Percentiles rank a stretch among this genome's conserved stretches.
phyloP scores from a whole-genome alignment of 345 rosid species.

The Syzygium aqueum region DNA sequence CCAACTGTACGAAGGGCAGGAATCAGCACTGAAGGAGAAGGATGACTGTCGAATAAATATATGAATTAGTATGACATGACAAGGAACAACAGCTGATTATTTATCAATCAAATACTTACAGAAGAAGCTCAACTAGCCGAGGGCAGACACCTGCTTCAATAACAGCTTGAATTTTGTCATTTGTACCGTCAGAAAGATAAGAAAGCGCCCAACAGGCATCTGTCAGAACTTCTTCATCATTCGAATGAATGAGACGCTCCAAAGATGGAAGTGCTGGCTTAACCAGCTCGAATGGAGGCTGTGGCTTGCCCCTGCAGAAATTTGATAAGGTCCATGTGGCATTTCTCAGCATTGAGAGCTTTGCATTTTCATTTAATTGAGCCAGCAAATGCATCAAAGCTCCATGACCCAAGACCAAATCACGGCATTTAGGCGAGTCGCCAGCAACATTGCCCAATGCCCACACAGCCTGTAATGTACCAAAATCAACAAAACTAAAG shows the following conservation, averaged over 20 bases:
- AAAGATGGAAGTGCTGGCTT: slow-evolving; percentile 90
- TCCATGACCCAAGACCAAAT: slow-evolving; percentile 69
- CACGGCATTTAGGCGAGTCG: slow-evolving; percentile 86
- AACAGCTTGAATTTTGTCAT: slow-evolving; percentile 95
- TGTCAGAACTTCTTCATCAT: slow-evolving; percentile 92
- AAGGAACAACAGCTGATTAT: neutral
- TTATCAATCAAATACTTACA: slow-evolving; percentile 35
- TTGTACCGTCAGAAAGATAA: slow-evolving; percentile 92
- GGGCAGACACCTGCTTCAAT: slow-evolving; percentile 85
- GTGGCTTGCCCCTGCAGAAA: slow-evolving; percentile 95
- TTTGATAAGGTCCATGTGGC: slow-evolving; percentile 97
- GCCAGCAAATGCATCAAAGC: slow-evolving; percentile 62
- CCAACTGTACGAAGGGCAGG: slow-evolving; percentile 93
- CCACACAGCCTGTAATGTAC: slow-evolving; percentile 68
- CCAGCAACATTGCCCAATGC: slow-evolving; percentile 95
- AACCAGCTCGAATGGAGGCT: slow-evolving; percentile 84
- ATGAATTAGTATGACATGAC: neutral
- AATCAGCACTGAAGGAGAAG: slow-evolving; percentile 77
- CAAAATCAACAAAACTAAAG: neutral
- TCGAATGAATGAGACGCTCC: slow-evolving; percentile 70
- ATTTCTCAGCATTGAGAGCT: slow-evolving; percentile 90
- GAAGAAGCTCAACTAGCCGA: slow-evolving; percentile 71
- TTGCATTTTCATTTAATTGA: slow-evolving; percentile 78
- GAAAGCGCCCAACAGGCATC: slow-evolving; percentile 99
- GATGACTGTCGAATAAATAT: slow-evolving; percentile 32